Conservation (phyloP, 2,329 filamentous ascomycete genomes). For the Pseudocercospora fijiensis region DNA sequence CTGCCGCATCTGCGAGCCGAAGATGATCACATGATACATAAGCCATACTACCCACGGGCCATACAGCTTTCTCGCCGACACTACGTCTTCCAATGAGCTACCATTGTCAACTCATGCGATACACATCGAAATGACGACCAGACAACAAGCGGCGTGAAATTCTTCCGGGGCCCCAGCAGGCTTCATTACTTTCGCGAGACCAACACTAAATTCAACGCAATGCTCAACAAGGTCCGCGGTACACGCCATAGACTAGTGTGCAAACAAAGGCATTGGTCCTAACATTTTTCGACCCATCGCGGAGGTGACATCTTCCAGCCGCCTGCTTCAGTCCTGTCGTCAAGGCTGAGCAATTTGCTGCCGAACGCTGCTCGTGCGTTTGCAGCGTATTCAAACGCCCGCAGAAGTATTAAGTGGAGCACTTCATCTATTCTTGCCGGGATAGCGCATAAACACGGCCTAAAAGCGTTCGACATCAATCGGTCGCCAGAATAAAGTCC, state of each 20-base stretch:
- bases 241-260: background rate
- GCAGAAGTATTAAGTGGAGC: background rate
- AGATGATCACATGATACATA: background rate
- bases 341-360: background rate
- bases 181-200: background rate
- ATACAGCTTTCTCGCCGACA: background rate
- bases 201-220: background rate
- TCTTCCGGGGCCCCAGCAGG: background rate
- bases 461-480: too few species aligned
- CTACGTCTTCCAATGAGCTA: background rate
- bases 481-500: background rate
- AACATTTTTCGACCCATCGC: background rate
- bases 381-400: background rate
- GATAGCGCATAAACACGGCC: background rate
- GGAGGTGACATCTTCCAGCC: background rate
- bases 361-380: background rate
- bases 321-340: background rate
- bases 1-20: background rate
- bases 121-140: background rate
- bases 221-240: background rate
- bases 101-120: background rate
- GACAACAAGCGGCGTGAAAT: background rate
- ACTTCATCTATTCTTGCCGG: background rate
- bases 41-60: background rate
- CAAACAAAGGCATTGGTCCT: background rate